A percentile compares a stretch with the other conserved stretches of the same genome.
These are phyloP conservation scores for Aspergillus saccharolyticus DNA, from an alignment of 495 filamentous ascomycete species.

Conservation along the genomic window DNA sequence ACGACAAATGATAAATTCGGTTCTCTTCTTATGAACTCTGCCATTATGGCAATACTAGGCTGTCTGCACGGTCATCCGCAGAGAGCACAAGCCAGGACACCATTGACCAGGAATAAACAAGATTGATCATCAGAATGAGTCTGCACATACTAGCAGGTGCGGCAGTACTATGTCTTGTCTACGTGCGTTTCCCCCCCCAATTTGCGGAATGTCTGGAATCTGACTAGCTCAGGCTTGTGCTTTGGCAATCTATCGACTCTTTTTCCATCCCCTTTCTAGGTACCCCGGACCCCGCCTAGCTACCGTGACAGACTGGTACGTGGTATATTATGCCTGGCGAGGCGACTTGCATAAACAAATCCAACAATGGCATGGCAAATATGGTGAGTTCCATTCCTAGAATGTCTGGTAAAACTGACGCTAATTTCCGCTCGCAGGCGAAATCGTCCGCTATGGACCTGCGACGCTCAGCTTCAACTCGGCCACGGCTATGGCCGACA, in stretches of 20 bases:
- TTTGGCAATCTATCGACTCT: slow-evolving; percentile 3
- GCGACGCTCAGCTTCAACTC: slow-evolving; percentile 13
- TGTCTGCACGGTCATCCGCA: background rate
- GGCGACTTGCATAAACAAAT: slow-evolving; percentile 19
- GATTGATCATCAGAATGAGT: background rate
- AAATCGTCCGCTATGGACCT: slow-evolving; percentile 14
- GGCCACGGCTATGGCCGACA: slow-evolving; percentile 7
- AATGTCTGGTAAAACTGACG: background rate
- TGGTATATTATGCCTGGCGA: slow-evolving; percentile 14
- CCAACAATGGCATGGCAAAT: slow-evolving; percentile 10
- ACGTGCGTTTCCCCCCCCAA: background rate
- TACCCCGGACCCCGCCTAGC: slow-evolving; percentile 60
- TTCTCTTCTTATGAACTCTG: too few species aligned
- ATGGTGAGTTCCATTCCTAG: slow-evolving; percentile 6
- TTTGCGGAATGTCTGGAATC: background rate
- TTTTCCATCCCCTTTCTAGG: slow-evolving; percentile 61
- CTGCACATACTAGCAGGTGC: background rate
- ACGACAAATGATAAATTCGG: background rate
- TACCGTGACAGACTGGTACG: slow-evolving; percentile 31
- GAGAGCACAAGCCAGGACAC: too few species aligned
- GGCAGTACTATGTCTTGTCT: background rate
- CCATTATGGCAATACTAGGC: background rate
- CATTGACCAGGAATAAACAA: background rate
- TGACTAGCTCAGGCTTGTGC: background rate
- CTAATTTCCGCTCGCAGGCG: slow-evolving; percentile 6